These are phyloP conservation scores for Lophium mytilinum DNA, from an alignment of 495 filamentous ascomycete species.

Conservation along the genomic window DNA sequence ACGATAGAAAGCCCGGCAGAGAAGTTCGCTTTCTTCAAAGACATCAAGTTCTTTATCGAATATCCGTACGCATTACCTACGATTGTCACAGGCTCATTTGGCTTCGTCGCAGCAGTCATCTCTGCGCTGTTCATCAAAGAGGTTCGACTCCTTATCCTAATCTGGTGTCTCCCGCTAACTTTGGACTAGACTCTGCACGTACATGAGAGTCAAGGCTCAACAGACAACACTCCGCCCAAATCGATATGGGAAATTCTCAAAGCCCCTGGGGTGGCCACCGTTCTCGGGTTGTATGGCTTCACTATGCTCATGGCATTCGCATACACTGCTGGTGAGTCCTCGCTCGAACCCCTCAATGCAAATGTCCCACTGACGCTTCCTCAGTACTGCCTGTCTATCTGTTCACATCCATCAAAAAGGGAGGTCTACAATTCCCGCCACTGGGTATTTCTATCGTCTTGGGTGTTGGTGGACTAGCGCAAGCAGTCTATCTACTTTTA, in stretches of 20 bases:
- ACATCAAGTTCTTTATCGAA: constrained; percentile 46
- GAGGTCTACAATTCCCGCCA: constrained; percentile 52
- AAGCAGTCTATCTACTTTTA: constrained; percentile 56
- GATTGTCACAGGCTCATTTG: constrained; percentile 44
- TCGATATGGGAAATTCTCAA: constrained; percentile 50
- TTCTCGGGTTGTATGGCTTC: constrained; percentile 54
- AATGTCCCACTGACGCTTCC: constrained; percentile 11
- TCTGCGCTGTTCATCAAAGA: constrained; percentile 49
- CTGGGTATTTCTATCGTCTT: constrained; percentile 51
- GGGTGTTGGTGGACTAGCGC: constrained; percentile 46
- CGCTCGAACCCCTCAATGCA: not conserved
- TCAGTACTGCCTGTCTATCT: constrained; percentile 57
- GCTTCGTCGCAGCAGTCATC: constrained; percentile 41
- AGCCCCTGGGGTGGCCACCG: constrained; percentile 50
- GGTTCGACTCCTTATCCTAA: constrained; percentile 31
- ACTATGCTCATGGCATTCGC: constrained; percentile 54
- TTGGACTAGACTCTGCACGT: constrained; percentile 23
- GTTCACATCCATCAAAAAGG: constrained; percentile 46
- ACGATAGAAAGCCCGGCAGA: constrained; percentile 51
- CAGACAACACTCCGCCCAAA: constrained; percentile 27
- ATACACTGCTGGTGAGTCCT: constrained; percentile 46
- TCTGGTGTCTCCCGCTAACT: constrained; percentile 2
- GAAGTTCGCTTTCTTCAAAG: constrained; percentile 49
- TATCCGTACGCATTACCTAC: constrained; percentile 61
- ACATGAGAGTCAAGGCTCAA: constrained; percentile 22